phyloP scores from a whole-genome alignment of 2,329 filamentous ascomycete genomes.

The Arthrinium puccinioides region DNA sequence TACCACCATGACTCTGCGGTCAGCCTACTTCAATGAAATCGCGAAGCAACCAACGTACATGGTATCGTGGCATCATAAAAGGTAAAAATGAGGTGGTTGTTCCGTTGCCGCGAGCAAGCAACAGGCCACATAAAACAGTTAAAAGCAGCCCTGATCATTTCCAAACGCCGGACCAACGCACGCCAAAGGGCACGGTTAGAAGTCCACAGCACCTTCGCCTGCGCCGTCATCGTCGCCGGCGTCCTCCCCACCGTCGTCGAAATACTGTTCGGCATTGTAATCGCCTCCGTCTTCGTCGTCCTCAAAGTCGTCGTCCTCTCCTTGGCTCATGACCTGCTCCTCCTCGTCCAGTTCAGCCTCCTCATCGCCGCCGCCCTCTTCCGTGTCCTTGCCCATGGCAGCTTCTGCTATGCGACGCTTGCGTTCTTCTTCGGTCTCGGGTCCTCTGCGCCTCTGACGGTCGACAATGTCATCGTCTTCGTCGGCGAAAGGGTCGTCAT shows the following conservation, averaged over 20 bases:
- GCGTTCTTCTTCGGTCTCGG: conserved; percentile 25
- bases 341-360: conserved; percentile 34
- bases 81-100: too few species aligned
- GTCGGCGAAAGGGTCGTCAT: conserved; percentile 19
- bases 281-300: conserved; percentile 54
- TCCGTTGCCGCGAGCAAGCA: too few species aligned
- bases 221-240: conserved; percentile 44
- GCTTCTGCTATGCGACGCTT: conserved; percentile 23
- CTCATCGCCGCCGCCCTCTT: conserved; percentile 20
- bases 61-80: too few species aligned
- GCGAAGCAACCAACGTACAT: too few species aligned
- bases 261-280: conserved; percentile 55
- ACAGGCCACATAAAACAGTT: too few species aligned
- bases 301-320: conserved; percentile 39
- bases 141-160: too few species aligned
- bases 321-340: conserved; percentile 31
- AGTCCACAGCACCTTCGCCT: conserved; percentile 15
- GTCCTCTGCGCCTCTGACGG: conserved; percentile 11
- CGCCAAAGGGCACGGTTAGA: conserved; percentile 1
- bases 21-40: too few species aligned
- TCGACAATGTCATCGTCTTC: conserved; percentile 13
- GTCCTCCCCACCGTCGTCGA: conserved; percentile 50
- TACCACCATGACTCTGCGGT: too few species aligned
- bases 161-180: too few species aligned
- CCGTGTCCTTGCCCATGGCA: conserved; percentile 27